phyloP scores from a whole-genome alignment of 345 rosid species.

The Ceriops tagal region DNA sequence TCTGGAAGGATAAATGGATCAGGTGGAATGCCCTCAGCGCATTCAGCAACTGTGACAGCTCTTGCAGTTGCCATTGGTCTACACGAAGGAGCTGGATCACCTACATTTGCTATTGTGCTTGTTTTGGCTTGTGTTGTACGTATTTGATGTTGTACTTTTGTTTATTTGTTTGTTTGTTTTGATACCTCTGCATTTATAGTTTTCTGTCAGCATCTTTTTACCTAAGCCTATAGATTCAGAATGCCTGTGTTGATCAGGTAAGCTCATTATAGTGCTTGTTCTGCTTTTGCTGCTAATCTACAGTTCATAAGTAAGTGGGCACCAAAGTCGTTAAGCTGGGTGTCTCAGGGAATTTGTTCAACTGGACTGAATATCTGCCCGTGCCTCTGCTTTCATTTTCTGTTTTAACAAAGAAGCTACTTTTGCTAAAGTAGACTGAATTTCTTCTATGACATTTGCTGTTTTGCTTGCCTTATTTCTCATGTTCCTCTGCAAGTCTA shows the following conservation, averaged over 20 bases:
- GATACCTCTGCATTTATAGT: constrained; percentile 1
- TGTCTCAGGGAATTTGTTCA: constrained; percentile 1
- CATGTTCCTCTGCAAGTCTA: not conserved
- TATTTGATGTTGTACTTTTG: constrained; percentile 22
- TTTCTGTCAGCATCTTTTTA: not conserved
- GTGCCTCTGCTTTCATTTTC: not conserved
- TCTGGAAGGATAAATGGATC: constrained; percentile 50
- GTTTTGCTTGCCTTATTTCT: not conserved
- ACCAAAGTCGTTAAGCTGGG: not conserved
- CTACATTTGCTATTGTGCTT: constrained; percentile 50
- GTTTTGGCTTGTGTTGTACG: constrained; percentile 68
- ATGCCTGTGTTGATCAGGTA: not conserved
- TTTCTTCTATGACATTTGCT: not conserved
- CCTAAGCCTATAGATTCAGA: not conserved
- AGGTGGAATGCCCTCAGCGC: constrained; percentile 75
- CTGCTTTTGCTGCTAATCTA: not conserved
- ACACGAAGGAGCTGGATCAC: constrained; percentile 46
- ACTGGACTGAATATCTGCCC: not conserved
- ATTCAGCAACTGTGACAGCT: constrained; percentile 60
- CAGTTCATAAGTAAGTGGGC: not conserved
- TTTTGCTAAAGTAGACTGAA: not conserved
- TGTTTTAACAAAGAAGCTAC: not conserved
- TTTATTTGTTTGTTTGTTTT: constrained; percentile 15
- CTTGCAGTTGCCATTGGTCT: constrained; percentile 50
- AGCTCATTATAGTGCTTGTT: not conserved